A percentile compares a stretch with the other conserved stretches of the same genome.
Conservation (phyloP, 805 yeast genomes). For the Wickerhamomyces subpelliculosus region DNA sequence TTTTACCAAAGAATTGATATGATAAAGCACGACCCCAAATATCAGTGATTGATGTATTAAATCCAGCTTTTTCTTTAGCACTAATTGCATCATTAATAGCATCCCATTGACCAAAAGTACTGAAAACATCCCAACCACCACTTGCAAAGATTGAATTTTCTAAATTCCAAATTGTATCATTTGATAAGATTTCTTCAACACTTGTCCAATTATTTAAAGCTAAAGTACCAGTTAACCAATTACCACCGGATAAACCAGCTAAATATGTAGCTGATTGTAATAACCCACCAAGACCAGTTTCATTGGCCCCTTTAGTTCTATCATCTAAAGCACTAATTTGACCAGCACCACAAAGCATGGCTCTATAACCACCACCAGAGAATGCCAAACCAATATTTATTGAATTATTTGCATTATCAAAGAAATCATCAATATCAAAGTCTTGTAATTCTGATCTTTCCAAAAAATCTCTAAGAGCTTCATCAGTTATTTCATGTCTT, state of each 20-base stretch:
- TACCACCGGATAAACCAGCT: conserved; percentile 76
- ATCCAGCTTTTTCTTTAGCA: conserved; percentile 57
- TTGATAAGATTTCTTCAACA: conserved; percentile 47
- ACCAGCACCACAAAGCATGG: conserved; percentile 84
- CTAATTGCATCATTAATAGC: conserved; percentile 46
- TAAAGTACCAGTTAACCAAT: conserved; percentile 70
- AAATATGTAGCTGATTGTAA: conserved; percentile 64
- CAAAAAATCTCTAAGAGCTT: conserved; percentile 28
- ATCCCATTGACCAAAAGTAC: conserved; percentile 46
- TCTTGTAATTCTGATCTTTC: conserved; percentile 37
- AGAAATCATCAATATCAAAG: conserved; percentile 34
- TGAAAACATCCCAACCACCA: conserved; percentile 52
- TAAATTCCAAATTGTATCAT: conserved; percentile 61
- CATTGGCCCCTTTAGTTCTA: conserved; percentile 50
- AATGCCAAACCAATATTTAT: conserved; percentile 54
- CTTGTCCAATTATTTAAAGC: conserved; percentile 68
- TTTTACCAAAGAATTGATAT: conserved; percentile 60
- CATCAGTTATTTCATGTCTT: conserved; percentile 24
- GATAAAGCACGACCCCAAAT: conserved; percentile 76
- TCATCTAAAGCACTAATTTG: conserved; percentile 70
- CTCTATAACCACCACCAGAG: conserved; percentile 87
- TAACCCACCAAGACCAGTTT: conserved; percentile 62
- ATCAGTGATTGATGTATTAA: conserved; percentile 60
- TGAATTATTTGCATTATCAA: conserved; percentile 27
- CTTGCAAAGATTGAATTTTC: conserved; percentile 52